These are phyloP conservation scores for Lactarius psammicola DNA, from an alignment of 768 basidiomycete genomes.

Conservation along the genomic window DNA sequence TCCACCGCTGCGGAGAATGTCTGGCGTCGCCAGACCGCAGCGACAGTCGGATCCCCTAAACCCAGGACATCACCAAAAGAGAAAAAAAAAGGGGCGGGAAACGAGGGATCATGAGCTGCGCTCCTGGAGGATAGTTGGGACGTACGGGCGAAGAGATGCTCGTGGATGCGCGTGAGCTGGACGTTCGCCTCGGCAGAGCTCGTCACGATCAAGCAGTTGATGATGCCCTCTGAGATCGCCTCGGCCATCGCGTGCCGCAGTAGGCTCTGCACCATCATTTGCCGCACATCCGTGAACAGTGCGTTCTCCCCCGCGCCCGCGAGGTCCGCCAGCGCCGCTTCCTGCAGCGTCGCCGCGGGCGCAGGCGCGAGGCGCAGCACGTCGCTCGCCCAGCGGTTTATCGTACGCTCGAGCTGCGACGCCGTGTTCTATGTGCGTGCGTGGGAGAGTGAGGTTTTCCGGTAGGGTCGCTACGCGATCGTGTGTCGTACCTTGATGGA, in stretches of 20 bases:
- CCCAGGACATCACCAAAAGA: too few species aligned
- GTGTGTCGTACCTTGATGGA: slow-evolving; percentile 64
- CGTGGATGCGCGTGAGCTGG: slow-evolving; percentile 83
- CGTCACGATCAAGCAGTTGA: slow-evolving; percentile 85
- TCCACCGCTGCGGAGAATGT: slow-evolving; percentile 88
- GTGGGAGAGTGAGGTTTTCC: slow-evolving; percentile 5
- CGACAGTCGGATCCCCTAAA: slow-evolving; percentile 89
- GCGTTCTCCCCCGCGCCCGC: slow-evolving; percentile 47
- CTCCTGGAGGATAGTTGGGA: too few species aligned
- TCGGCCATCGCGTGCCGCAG: slow-evolving; percentile 81
- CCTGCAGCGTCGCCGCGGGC: slow-evolving; percentile 51
- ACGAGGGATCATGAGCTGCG: too few species aligned
- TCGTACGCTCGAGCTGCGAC: slow-evolving; percentile 60
- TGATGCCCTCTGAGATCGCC: slow-evolving; percentile 69
- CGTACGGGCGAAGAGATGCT: slow-evolving; percentile 81
- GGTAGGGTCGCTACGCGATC: background rate
- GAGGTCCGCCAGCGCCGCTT: slow-evolving; percentile 60
- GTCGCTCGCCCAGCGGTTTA: slow-evolving; percentile 88
- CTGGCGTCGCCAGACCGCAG: slow-evolving; percentile 85
- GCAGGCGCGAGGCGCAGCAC: slow-evolving; percentile 57
- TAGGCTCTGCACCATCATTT: slow-evolving; percentile 77
- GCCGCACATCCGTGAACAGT: slow-evolving; percentile 35
- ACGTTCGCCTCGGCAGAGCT: slow-evolving; percentile 82
- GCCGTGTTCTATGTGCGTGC: slow-evolving; percentile 62
- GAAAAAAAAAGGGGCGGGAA: too few species aligned